Base-by-base conservation (phyloP, 2,329 filamentous ascomycete genomes). In the Diplodia seriata region DNA sequence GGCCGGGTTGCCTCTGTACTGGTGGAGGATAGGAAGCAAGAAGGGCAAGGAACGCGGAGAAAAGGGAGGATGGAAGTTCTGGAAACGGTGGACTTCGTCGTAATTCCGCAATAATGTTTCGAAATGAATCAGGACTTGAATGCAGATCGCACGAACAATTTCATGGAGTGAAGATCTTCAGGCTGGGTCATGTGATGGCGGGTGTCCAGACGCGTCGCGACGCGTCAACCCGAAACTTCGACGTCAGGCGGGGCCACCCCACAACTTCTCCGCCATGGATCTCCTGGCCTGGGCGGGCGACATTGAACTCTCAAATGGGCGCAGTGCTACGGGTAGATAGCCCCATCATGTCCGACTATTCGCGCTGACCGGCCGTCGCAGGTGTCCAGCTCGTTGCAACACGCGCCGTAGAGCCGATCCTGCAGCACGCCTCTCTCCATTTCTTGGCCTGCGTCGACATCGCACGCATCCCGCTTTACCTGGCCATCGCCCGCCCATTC, bases 1-100 rank as follows among this genome's bases (percentile, higher is more conserved):
- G 4, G 90, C 89, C 0, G 95, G 95, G 0, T 83, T 98, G 47
- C 91, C 93, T 0, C 87, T 98, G 33, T 99, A 94, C 80, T 97
- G 91, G 77, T 97, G 91, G 88, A 87, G 93, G 72, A 90, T 97
- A 56, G 87, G 88, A 33, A 62, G 66, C 29, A 62, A 57, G 20
- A 38, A 47, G 43, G n/a, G 43, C 6, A 47, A 57, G n/a, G 66
- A 68, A 53, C 54, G 43, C 11, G 66, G 66, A n/a, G 66, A 63
- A 36, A 64, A 64, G 36, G 38, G 49, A 1, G 59, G 66, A 11
- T 68, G 66, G 66, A 68, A 68, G 29, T 68, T 68, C 9, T 68
- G 66, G 66, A 49, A 68, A 18, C 49, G 59, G 3, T 68, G 66
- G 66, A 20, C 47, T n/a, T 47, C 55, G 1, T 57, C 64, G 33